Evolutionary conservation across 257 asterid genomes (phyloP).

Genomic region (Rhazya stricta): DNA sequence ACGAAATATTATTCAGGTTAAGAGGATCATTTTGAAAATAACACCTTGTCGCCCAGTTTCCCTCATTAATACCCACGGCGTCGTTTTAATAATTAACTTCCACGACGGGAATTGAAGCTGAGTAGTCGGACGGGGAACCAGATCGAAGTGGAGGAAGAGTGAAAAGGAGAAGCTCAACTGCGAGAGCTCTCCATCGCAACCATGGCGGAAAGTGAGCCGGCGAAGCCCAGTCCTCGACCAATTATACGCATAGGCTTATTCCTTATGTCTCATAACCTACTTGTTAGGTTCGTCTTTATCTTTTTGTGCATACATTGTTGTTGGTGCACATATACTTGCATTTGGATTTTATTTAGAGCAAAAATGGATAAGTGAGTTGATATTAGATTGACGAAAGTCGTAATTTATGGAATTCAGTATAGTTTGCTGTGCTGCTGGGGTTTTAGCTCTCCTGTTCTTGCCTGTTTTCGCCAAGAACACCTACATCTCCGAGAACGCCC

Average conservation of each 20-base stretch:
- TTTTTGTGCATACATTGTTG: not conserved
- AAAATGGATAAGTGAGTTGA: conserved; percentile 5
- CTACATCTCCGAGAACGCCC: conserved; percentile 85
- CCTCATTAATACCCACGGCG: not conserved
- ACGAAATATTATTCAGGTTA: not conserved
- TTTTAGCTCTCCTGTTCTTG: conserved; percentile 65
- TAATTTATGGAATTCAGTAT: conserved; percentile 47
- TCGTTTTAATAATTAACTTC: not conserved
- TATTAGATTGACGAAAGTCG: conserved; percentile 1
- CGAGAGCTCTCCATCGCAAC: conserved; percentile 19
- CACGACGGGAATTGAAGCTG: not conserved
- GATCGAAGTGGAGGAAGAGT: not conserved
- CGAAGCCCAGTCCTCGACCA: conserved; percentile 72
- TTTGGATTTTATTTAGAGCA: not conserved
- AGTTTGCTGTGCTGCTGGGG: conserved; percentile 68
- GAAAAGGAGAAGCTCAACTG: not conserved
- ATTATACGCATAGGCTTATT: conserved; percentile 71
- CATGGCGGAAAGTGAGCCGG: conserved; percentile 52
- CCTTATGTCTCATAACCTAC: conserved; percentile 60
- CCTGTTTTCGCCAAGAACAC: conserved; percentile 92
- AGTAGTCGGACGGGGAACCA: not conserved
- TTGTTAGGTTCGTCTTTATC: conserved; percentile 50
- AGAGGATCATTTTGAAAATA: not conserved
- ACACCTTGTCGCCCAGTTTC: not conserved
- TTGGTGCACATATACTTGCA: not conserved